Evolutionary conservation across 192 early-diverging fungal species (phyloP).

Genomic region (Podila verticillata): DNA sequence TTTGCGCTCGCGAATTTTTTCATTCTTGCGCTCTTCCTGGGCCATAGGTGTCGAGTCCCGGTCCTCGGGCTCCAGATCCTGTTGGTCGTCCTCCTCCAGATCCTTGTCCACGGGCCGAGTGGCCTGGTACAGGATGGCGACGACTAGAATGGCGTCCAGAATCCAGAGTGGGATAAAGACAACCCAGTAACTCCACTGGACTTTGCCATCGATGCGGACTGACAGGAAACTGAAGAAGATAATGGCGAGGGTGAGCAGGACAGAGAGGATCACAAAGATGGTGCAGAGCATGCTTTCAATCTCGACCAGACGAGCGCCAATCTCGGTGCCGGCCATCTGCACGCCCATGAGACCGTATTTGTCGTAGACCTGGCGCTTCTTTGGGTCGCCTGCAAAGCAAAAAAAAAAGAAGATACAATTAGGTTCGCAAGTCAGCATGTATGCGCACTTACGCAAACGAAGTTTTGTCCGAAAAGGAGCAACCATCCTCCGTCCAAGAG

Average conservation of each 20-base stretch:
- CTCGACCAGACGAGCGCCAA: slow-evolving; percentile 71
- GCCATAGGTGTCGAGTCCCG: slow-evolving; percentile 46
- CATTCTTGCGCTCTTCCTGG: slow-evolving; percentile 55
- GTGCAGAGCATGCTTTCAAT: slow-evolving; percentile 72
- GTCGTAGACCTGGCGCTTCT: slow-evolving; percentile 91
- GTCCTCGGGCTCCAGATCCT: slow-evolving; percentile 59
- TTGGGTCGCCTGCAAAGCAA: slow-evolving; percentile 64
- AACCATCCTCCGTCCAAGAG: too few relatives aligned
- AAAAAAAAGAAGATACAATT: background rate
- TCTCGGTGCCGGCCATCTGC: slow-evolving; percentile 77
- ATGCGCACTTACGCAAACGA: too few relatives aligned
- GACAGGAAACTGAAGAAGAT: slow-evolving; percentile 87
- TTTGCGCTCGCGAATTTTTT: slow-evolving; percentile 34
- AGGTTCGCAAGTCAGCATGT: too few relatives aligned
- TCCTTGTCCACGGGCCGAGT: slow-evolving; percentile 43
- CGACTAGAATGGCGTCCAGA: slow-evolving; percentile 61
- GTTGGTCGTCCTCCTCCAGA: slow-evolving; percentile 55
- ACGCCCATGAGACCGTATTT: slow-evolving; percentile 85
- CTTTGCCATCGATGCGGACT: slow-evolving; percentile 74
- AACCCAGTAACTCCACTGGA: slow-evolving; percentile 74
- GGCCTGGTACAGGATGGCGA: slow-evolving; percentile 44
- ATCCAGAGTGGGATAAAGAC: slow-evolving; percentile 90
- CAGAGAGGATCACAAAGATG: slow-evolving; percentile 61
- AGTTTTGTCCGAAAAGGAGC: too few relatives aligned
- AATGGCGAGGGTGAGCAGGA: slow-evolving; percentile 72